A percentile compares a stretch with the other conserved stretches of the same genome.
Evolutionary conservation across 75 land plant genomes (phyloP).

Genomic region (Azolla pinnata): DNA sequence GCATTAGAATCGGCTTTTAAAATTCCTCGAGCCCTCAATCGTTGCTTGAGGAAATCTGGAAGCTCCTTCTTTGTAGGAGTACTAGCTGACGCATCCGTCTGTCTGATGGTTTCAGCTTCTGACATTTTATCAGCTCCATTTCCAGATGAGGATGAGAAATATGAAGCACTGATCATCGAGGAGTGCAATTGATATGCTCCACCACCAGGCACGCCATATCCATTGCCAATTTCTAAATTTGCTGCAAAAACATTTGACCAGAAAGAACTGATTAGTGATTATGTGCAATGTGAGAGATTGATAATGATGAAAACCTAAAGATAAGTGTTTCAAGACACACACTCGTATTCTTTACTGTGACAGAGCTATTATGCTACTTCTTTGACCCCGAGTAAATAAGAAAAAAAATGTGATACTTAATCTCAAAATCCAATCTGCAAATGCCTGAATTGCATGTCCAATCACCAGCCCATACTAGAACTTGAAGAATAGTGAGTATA

Average conservation of each 20-base stretch:
- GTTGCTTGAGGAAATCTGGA: slow-evolving; percentile 79
- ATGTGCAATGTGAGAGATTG: no score
- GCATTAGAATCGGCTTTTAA: slow-evolving; percentile 21
- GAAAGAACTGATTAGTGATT: no score
- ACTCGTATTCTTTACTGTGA: no score
- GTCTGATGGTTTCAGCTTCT: background rate
- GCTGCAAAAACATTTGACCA: slow-evolving; percentile 41
- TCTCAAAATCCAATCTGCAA: no score
- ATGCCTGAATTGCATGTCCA: no score
- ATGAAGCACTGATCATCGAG: slow-evolving; percentile 17
- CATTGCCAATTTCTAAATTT: slow-evolving; percentile 91
- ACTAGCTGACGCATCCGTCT: slow-evolving; percentile 12
- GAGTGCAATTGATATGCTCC: slow-evolving; percentile 58
- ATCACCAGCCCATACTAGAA: no score
- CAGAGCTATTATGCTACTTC: no score
- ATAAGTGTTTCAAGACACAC: no score
- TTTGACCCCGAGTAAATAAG: no score
- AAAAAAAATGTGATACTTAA: no score
- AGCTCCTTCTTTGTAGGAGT: slow-evolving; percentile 21
- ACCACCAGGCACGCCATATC: slow-evolving; percentile 97
- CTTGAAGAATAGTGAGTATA: no score
- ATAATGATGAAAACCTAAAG: no score
- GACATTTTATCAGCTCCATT: background rate
- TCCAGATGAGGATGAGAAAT: slow-evolving; percentile 10
- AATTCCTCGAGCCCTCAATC: slow-evolving; percentile 82